A percentile compares a stretch with the other conserved stretches of the same genome.
phyloP scores from a whole-genome alignment of 176 grass and related monocot species.

The Cenchrus fungigraminus region DNA sequence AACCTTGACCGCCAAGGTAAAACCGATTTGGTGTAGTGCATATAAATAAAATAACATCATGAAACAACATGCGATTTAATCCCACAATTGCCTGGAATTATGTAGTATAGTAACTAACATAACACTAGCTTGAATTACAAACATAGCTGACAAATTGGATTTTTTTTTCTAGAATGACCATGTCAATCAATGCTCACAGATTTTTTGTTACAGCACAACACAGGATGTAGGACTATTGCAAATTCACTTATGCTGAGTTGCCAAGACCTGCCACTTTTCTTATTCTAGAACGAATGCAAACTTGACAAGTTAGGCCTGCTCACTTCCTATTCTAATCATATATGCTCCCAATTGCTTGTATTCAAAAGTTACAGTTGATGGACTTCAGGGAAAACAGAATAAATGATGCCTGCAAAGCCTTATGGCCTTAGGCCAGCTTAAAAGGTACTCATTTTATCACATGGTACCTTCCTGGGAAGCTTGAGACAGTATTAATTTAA shows the following conservation, averaged over 20 bases:
- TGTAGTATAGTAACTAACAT: background rate
- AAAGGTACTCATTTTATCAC: background rate
- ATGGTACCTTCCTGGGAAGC: background rate
- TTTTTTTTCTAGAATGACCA: background rate
- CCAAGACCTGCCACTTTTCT: background rate
- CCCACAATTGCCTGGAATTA: background rate
- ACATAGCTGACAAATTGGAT: background rate
- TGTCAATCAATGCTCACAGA: background rate
- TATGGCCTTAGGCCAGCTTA: background rate
- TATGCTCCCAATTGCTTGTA: background rate
- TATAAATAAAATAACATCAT: constrained; percentile 22
- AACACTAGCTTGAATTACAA: background rate
- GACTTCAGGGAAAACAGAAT: background rate
- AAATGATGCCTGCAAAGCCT: constrained; percentile 20
- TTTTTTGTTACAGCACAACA: background rate
- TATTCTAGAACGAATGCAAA: background rate
- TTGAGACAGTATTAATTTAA: background rate
- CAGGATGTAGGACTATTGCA: background rate
- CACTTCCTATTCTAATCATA: background rate
- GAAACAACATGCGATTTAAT: constrained; percentile 15
- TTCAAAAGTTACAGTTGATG: background rate
- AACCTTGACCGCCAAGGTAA: no score
- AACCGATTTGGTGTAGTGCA: no score
- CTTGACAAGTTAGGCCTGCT: background rate
- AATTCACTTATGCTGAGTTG: background rate